Conservation (phyloP, 2,329 filamentous ascomycete species). For the Aspergillus sergii region DNA sequence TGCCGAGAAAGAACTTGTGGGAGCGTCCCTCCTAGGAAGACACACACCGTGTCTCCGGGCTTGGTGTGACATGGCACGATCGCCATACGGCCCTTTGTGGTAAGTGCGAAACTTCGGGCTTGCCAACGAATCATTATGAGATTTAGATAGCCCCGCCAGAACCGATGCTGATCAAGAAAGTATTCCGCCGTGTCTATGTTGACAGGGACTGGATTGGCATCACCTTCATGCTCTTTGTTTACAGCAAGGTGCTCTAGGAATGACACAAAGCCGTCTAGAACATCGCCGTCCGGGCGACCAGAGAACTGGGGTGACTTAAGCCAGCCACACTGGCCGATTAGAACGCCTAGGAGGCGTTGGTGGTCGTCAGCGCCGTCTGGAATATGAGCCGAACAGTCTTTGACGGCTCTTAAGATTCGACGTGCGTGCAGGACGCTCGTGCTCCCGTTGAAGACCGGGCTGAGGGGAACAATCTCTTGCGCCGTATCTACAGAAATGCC, state of each 20-base stretch:
- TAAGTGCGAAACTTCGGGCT: not conserved
- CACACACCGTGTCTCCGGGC: not conserved
- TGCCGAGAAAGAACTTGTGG: not conserved
- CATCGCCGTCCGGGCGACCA: not conserved
- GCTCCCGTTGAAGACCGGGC: not conserved
- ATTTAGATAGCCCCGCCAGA: not conserved
- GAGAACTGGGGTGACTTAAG: not conserved
- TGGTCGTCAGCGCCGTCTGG: not conserved
- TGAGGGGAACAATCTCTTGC: not conserved
- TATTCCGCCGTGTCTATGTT: not conserved
- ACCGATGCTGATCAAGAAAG: not conserved
- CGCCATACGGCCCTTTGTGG: not conserved
- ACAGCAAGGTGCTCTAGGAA: not conserved
- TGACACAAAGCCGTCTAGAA: not conserved
- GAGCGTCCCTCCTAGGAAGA: not conserved
- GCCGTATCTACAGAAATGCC: not conserved
- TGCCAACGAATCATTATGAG: not conserved
- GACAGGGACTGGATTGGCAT: not conserved
- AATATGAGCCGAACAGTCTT: not conserved
- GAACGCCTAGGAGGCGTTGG: not conserved
- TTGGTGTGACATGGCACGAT: not conserved
- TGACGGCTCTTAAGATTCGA: not conserved
- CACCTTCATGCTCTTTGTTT: not conserved
- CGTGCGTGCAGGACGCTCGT: not conserved
- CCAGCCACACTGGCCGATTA: not conserved